Base-by-base conservation (phyloP, 2,329 filamentous ascomycete genomes). In the Nemania abortiva region DNA sequence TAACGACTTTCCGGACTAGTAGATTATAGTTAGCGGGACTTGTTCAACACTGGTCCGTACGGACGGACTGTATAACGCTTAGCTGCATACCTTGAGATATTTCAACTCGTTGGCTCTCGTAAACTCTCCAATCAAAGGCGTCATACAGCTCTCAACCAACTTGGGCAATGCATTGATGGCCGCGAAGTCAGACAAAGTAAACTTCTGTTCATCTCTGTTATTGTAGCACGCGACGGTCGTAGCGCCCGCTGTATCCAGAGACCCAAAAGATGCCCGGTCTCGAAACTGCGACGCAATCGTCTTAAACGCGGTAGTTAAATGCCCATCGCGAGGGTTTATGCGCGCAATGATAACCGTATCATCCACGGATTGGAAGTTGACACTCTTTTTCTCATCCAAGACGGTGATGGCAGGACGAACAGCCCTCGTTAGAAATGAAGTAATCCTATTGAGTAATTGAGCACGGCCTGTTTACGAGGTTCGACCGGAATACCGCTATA, bases 101-200 rank as follows among this genome's bases (percentile, higher is more conserved):
- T 81, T 78, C 66, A 82, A 69, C 72, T 87, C 84, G 49, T 81
- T 86, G 22, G 81, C 77, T 31, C 84, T 76, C 1, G 82, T 84
- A 61, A 86, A 77, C 63, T 84, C 81, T 0, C 80, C 81, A 7
- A 87, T 82, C 20, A 84, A 61, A 0, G 82, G 81, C 3, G 74
- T 71, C 0, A 81, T 75, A 58, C 83, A 85, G 3, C 66, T 72
- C 31, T 78, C 75, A 4, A 86, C 63, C 20, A 85, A 80, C 0
- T 69, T 74, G n/a, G 82, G 75, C 3, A 86, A 68, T 0, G 80
- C 75, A 6, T 75, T 74, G 1, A 81, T 73, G 1, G 71, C 71
- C 1, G 75, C 71, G 6, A 84, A 64, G 18, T 82, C 81, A 0
- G 77, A 70, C 0, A 78, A 66, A 6, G 75, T 71, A 63, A 79